Evolutionary conservation across 305 asterid genomes (phyloP).

Genomic region (Fraxinus ornus): DNA sequence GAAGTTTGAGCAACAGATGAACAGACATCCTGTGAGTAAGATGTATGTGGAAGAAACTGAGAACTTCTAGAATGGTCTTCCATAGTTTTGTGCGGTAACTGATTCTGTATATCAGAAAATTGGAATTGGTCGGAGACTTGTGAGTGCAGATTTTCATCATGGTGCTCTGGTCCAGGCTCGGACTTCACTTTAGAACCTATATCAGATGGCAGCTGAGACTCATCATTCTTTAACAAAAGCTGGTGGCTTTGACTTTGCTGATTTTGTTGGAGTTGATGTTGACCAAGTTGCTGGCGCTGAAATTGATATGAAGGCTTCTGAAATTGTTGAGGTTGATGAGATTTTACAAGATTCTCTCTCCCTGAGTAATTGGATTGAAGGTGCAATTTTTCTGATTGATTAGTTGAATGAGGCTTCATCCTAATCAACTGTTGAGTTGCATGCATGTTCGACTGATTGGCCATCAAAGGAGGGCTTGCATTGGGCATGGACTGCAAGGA

Average conservation of each 20-base stretch:
- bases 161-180: slow-evolving; percentile 47
- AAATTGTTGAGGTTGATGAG: slow-evolving; percentile 54
- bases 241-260: slow-evolving; percentile 59
- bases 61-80: slow-evolving; percentile 58
- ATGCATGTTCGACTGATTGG: slow-evolving; percentile 49
- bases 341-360: slow-evolving; percentile 54
- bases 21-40: slow-evolving; percentile 46
- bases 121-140: slow-evolving; percentile 61
- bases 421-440: slow-evolving; percentile 52
- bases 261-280: slow-evolving; percentile 54
- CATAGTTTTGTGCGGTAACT: slow-evolving; percentile 50
- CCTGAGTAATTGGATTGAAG: slow-evolving; percentile 55
- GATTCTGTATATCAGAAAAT: slow-evolving; percentile 57
- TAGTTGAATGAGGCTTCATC: slow-evolving; percentile 47
- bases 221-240: slow-evolving; percentile 50
- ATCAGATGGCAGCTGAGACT: slow-evolving; percentile 55
- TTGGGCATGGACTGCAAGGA: slow-evolving; percentile 53
- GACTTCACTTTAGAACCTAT: slow-evolving; percentile 48
- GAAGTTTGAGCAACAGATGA: slow-evolving; percentile 54
- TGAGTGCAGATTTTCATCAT: slow-evolving; percentile 47
- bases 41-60: slow-evolving; percentile 48
- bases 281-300: slow-evolving; percentile 59
- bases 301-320: slow-evolving; percentile 54
- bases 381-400: slow-evolving; percentile 57
- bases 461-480: slow-evolving; percentile 50